Evolutionary conservation across 805 yeast species (phyloP).

Genomic region (Spencermartinsiella europaea): DNA sequence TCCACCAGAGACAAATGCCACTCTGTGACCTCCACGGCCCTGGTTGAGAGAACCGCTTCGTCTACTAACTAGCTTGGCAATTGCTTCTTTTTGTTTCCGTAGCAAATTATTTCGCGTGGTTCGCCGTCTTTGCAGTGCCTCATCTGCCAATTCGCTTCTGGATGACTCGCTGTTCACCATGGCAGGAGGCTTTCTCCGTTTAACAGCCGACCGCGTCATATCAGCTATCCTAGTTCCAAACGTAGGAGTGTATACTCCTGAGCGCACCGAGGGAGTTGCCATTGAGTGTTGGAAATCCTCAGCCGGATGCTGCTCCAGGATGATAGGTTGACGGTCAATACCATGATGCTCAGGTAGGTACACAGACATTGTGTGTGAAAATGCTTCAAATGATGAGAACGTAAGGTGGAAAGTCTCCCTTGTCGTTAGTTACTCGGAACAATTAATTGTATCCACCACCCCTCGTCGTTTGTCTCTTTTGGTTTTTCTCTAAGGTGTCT

Average conservation of each 20-base stretch:
- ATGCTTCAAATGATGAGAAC: too few species aligned
- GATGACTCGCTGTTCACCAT: slow-evolving; percentile 4
- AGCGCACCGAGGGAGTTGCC: background rate
- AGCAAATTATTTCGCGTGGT: background rate
- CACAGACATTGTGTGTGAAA: background rate
- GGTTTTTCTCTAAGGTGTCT: too few species aligned
- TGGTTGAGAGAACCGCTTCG: slow-evolving; percentile 3
- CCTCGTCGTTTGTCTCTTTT: too few species aligned
- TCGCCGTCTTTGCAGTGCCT: background rate
- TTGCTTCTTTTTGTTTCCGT: slow-evolving; percentile 1
- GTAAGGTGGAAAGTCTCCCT: too few species aligned
- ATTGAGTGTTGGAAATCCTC: background rate
- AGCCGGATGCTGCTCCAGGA: background rate
- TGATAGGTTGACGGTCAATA: background rate
- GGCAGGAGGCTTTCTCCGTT: slow-evolving; percentile 4
- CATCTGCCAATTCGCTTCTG: background rate
- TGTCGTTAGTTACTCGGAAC: too few species aligned
- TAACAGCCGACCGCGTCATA: slow-evolving; percentile 5
- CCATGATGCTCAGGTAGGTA: background rate
- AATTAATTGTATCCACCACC: too few species aligned
- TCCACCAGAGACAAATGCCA: background rate
- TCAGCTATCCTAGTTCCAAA: slow-evolving; percentile 4
- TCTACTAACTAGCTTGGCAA: slow-evolving; percentile 1
- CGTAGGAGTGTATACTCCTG: slow-evolving; percentile 12
- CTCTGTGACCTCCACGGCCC: too few species aligned